Evolutionary conservation across 2,329 filamentous ascomycete species (phyloP), one percentile per base, ranked within the genome.

Genomic region (Colletotrichum orbiculare): DNA sequence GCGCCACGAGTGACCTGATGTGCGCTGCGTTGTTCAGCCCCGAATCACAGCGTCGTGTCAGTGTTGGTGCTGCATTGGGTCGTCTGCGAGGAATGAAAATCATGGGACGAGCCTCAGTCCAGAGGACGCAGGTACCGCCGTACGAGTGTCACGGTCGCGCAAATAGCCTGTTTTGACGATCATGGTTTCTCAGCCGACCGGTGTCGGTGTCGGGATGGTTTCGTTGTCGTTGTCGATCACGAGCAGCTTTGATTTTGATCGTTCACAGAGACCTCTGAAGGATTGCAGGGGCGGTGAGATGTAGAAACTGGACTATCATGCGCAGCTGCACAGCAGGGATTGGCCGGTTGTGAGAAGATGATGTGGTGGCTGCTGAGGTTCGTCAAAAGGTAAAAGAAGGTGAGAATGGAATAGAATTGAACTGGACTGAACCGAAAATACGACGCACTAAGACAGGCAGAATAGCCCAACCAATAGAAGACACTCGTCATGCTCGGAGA

Each of bases 51-150:
- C 33, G 33, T 54, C 9, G 13, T 53, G 13, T 53, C 25, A 25
- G 25, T 25, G 25, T 25, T 25, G 25, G 25, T 25, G 25, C 25
- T 25, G 25, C 25, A 25, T 25, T 25, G 25, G 25, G 25, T 25
- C 25, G 25, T 25, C 25, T 25, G 25, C 25, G 25, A 25, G 3
- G 4, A 25, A 1, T 5, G 25, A 25, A 17, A 41, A 48, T 25
- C 39, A 50, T 65, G 50, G 57, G 57, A 65, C 50, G 50, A 58
- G 47, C 46, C 34, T 34, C n/a, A 17, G 9, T 25, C n/a, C 12
- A 13, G 42, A 35, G 35, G 35, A 54, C 55, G 60, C 60, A 49
- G 55, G 43, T 53, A 43, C 60, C 60, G 48, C 48, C 41, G 17
- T 25, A 12, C 34, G 9, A 8, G 57, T n/a, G 43, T 17, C 15